phyloP scores from a whole-genome alignment of 1,284 basidiomycete species.

The Cryptococcus neoformans region DNA sequence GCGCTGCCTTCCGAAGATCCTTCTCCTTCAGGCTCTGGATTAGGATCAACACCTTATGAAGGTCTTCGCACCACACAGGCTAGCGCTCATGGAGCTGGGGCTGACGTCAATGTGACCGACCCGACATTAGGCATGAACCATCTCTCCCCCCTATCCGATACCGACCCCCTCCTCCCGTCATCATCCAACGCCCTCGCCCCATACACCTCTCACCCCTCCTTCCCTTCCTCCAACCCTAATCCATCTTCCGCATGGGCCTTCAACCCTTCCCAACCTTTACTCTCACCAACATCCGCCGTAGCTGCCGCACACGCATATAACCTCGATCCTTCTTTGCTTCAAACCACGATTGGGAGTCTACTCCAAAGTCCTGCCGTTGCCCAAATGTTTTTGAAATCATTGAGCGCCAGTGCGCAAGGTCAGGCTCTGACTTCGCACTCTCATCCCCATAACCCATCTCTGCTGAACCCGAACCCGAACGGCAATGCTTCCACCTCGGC shows the following conservation, averaged over 20 bases:
- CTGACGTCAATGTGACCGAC: constrained; percentile 7
- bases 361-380: constrained; percentile 64
- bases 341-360: constrained; percentile 60
- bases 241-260: neutral
- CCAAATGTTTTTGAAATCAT: constrained; percentile 63
- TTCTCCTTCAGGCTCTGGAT: constrained; percentile 6
- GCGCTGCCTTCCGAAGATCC: constrained; percentile 9
- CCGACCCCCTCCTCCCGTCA: constrained; percentile 6
- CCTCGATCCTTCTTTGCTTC: constrained; percentile 54
- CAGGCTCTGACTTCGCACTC: constrained; percentile 22
- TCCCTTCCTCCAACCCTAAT: neutral
- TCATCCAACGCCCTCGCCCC: constrained; percentile 22
- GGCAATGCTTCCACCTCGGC: neutral
- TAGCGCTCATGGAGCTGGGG: too few relatives aligned
- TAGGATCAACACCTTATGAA: constrained; percentile 1
- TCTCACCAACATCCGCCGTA: constrained; percentile 19
- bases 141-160: constrained; percentile 26
- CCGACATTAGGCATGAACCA: constrained; percentile 24
- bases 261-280: constrained; percentile 9
- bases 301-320: constrained; percentile 30
- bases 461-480: neutral
- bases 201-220: constrained; percentile 5
- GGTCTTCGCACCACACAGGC: neutral
- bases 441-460: constrained; percentile 13
- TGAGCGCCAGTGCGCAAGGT: constrained; percentile 39